phyloP scores from a whole-genome alignment of 1,284 basidiomycete genomes.

The Hemileia vastatrix region DNA sequence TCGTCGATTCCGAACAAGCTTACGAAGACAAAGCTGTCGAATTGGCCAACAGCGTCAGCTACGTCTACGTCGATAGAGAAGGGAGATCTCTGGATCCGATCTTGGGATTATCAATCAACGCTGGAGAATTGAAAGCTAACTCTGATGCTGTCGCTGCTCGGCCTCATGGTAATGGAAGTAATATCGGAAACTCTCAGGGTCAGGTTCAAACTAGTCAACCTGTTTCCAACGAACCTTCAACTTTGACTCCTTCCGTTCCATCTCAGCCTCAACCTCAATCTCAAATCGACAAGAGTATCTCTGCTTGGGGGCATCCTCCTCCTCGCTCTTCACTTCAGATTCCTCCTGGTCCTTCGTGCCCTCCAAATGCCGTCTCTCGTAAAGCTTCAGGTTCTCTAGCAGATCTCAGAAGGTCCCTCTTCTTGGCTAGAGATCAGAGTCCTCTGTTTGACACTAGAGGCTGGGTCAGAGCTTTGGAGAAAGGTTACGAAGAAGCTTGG shows the following conservation, averaged over 20 bases:
- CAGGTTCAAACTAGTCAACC: too few species aligned
- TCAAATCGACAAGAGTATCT: neutral
- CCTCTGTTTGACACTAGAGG: constrained; percentile 54
- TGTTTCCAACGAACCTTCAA: constrained; percentile 26
- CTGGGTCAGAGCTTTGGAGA: constrained; percentile 54
- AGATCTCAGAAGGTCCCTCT: constrained; percentile 49
- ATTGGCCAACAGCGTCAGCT: constrained; percentile 48
- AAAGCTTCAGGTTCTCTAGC: constrained; percentile 46
- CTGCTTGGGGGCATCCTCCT: constrained; percentile 1
- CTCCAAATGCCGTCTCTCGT: too few species aligned
- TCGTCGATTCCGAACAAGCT: constrained; percentile 49
- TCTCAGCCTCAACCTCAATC: neutral
- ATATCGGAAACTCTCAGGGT: neutral
- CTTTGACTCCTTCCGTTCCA: constrained; percentile 30
- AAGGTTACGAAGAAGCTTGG: constrained; percentile 52
- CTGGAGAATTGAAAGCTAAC: neutral
- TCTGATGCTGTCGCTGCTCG: neutral
- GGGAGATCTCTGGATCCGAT: neutral
- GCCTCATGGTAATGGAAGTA: neutral
- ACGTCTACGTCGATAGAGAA: too few species aligned
- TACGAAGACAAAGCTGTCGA: constrained; percentile 54
- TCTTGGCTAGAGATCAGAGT: constrained; percentile 49
- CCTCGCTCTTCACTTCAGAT: constrained; percentile 25
- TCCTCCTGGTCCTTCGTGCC: constrained; percentile 19
- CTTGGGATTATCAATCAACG: neutral